Percentiles rank a stretch among this genome's conserved stretches.
Evolutionary conservation across 2,329 filamentous ascomycete species (phyloP).

Genomic region (Talaromyces piceae): DNA sequence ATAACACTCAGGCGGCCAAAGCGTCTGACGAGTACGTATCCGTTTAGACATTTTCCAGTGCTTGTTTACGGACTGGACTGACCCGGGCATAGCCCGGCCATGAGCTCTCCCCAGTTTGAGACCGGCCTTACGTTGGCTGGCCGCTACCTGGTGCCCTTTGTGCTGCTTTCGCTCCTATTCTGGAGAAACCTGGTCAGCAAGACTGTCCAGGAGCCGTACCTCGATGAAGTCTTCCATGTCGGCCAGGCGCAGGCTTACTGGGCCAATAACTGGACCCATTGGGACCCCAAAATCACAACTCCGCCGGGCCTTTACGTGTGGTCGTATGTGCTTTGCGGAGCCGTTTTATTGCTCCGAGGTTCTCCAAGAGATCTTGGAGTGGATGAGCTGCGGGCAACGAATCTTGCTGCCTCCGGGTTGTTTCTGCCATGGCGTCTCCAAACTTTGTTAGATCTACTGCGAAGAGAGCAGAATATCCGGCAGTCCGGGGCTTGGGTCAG

Average conservation of each 20-base stretch:
- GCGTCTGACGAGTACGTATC: not conserved
- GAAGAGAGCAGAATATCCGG: constrained; percentile 25
- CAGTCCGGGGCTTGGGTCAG: constrained; percentile 27
- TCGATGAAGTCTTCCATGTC: constrained; percentile 57
- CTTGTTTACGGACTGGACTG: not conserved
- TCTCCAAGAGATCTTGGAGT: constrained; percentile 27
- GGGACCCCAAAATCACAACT: constrained; percentile 97
- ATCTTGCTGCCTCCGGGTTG: constrained; percentile 28
- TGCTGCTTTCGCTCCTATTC: constrained; percentile 25
- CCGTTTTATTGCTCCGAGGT: constrained; percentile 17
- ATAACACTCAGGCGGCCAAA: not conserved
- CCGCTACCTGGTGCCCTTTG: constrained; percentile 30
- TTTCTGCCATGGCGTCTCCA: constrained; percentile 47
- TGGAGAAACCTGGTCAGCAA: constrained; percentile 42
- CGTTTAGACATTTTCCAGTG: not conserved
- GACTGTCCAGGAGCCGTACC: constrained; percentile 51
- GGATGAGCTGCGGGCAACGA: constrained; percentile 30
- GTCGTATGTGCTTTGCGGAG: constrained; percentile 40
- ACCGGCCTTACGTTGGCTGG: constrained; percentile 28
- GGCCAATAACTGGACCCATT: constrained; percentile 61
- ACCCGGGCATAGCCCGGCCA: constrained; percentile 9
- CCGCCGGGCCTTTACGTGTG: constrained; percentile 70
- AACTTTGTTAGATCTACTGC: constrained; percentile 42
- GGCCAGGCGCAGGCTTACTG: constrained; percentile 89
- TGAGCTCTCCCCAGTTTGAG: constrained; percentile 23